Percentiles rank a stretch among this genome's conserved stretches.
Evolutionary conservation across 495 filamentous ascomycete genomes (phyloP).

Genomic region (Penicillium mononematosum): DNA sequence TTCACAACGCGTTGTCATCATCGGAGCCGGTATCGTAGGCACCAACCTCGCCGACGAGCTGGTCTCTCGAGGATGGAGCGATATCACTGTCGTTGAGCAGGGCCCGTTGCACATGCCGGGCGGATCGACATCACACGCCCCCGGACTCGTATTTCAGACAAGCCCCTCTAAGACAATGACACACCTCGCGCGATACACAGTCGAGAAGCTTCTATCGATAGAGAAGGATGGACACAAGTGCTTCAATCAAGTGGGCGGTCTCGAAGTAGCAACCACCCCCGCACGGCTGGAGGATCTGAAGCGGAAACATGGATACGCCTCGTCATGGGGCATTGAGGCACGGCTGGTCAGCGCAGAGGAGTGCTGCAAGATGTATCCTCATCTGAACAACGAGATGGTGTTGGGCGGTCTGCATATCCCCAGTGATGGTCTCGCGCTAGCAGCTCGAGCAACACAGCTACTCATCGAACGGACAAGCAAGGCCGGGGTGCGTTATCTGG

Average conservation of each 20-base stretch:
- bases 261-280: slow-evolving; percentile 51
- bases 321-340: slow-evolving; percentile 48
- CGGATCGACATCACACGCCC: slow-evolving; percentile 54
- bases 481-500: slow-evolving; percentile 49
- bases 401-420: slow-evolving; percentile 50
- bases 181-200: slow-evolving; percentile 46
- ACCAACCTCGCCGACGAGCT: slow-evolving; percentile 54
- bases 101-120: slow-evolving; percentile 51
- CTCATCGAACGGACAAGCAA: slow-evolving; percentile 47
- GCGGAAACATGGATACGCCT: slow-evolving; percentile 50
- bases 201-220: slow-evolving; percentile 46
- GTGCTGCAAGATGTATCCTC: slow-evolving; percentile 44
- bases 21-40: slow-evolving; percentile 55
- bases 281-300: slow-evolving; percentile 51
- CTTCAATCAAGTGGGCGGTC: slow-evolving; percentile 52
- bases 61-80: slow-evolving; percentile 47
- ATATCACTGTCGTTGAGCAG: slow-evolving; percentile 56
- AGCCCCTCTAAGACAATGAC: slow-evolving; percentile 52
- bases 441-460: slow-evolving; percentile 48
- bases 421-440: slow-evolving; percentile 51
- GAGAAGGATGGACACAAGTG: slow-evolving; percentile 41
- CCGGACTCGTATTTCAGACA: slow-evolving; percentile 53
- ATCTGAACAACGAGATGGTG: slow-evolving; percentile 44
- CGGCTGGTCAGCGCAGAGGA: slow-evolving; percentile 43
- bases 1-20: slow-evolving; percentile 46